Evolutionary conservation across 306 rosid genomes (phyloP).

Genomic region (Macrotyloma uniflorum): DNA sequence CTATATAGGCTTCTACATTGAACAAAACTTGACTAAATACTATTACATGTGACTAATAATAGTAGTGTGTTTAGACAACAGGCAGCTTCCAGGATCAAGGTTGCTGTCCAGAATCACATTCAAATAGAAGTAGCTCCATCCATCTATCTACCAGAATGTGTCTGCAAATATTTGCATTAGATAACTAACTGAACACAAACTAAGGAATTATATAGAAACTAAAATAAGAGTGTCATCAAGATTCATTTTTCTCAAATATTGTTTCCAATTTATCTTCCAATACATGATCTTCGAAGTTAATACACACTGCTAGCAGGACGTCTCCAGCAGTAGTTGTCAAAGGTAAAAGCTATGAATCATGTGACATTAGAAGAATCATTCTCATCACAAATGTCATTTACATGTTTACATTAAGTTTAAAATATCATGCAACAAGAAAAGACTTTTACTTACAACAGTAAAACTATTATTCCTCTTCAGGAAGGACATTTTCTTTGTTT

Average conservation of each 20-base stretch:
- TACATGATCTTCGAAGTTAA: not conserved
- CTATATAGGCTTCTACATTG: not conserved
- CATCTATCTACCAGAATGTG: not conserved
- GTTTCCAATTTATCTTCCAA: not conserved
- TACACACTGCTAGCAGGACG: not conserved
- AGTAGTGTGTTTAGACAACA: not conserved
- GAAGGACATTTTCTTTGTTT: too few species aligned
- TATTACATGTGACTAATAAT: not conserved
- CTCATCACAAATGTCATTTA: not conserved
- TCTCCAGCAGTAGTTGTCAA: slow-evolving; percentile 21
- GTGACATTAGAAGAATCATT: not conserved
- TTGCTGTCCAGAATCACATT: not conserved
- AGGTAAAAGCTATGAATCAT: not conserved
- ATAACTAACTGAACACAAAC: not conserved
- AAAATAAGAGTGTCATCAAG: not conserved
- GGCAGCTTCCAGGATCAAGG: not conserved
- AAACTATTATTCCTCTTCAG: not conserved
- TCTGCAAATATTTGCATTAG: not conserved
- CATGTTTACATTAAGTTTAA: slow-evolving; percentile 7
- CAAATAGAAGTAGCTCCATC: not conserved
- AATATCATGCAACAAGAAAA: slow-evolving; percentile 18
- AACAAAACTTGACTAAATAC: not conserved
- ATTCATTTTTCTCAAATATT: not conserved
- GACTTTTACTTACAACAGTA: not conserved
- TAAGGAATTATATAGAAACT: slow-evolving; percentile 13